Evolutionary conservation across 1,284 basidiomycete genomes (phyloP), one percentile per base, ranked within the genome.

Genomic region (Chondrostereum purpureum): DNA sequence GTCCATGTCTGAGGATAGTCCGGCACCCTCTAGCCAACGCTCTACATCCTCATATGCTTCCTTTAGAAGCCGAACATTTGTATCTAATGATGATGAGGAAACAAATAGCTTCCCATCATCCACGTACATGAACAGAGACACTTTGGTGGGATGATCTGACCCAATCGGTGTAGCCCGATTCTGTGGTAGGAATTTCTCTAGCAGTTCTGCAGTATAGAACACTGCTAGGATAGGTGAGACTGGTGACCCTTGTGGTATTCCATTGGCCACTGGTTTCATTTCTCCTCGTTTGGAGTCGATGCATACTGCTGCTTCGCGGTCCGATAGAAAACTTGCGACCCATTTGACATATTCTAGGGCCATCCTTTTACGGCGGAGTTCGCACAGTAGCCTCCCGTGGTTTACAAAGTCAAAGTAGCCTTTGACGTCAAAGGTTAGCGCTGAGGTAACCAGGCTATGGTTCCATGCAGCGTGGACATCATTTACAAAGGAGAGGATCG

Each of bases 321-420:
- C 49, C 3, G 36, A 27, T 1, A 56, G 49, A 40, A 56, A 56
- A 11, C 42, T 37, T 0, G 43, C 39, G 4, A 44, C 42, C 49
- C 51, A 56, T 17, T 43, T 39, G 1, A 56, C 54, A 18, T 45
- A 31, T 39, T 39, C 16, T 1, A 56, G 47, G 1, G 54, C 53
- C 5, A 54, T 50, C 0, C 20, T 3, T 20, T 51, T 49, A 3
- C 46, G 19, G 10, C 47, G 43, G 0, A 54, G 47, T 21, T 53
- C 50, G 19, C 44, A 23, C 0, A 53, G 34, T 13, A 53, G 36
- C 17, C 41, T 18, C 4, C 36, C 18, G 24, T 48, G 42, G 34
- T 48, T 50, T 17, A 64, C 53, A 45, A 52, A 53, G 50, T 62
- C 55, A 44, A 63, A 64, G 46, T 54, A 61, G 0, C 61, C 60